These are phyloP conservation scores for Isabelozyma gotoi DNA, from an alignment of 805 yeast genomes.

Conservation along the genomic window DNA sequence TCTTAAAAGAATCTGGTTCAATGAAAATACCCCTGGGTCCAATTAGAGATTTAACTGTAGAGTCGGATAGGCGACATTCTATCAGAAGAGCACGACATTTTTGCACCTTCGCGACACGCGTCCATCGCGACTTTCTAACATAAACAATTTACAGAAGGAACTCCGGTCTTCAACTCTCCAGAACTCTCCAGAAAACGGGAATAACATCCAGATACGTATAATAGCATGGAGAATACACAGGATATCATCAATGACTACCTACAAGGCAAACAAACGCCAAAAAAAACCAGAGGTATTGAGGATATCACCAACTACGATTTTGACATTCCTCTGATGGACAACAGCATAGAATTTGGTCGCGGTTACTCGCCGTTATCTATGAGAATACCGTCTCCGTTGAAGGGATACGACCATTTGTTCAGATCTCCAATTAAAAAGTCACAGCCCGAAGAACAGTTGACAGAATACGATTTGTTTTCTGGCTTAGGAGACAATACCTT, in stretches of 20 bases:
- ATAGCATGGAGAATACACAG: constrained; percentile 1
- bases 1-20: no score
- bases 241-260: constrained; percentile 1
- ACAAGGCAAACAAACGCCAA: not conserved
- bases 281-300: not conserved
- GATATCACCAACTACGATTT: not conserved
- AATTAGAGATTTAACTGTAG: no score
- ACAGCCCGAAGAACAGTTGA: not conserved
- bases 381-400: constrained; percentile 1
- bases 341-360: not conserved
- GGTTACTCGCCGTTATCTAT: not conserved
- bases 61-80: no score
- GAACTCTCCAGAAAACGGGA: not conserved
- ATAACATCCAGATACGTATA: not conserved
- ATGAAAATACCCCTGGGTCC: no score
- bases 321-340: not conserved
- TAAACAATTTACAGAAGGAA: no score
- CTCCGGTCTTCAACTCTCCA: no score
- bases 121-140: not conserved
- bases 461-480: not conserved
- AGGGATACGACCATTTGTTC: not conserved
- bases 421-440: not conserved
- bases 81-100: not conserved
- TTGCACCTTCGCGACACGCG: not conserved
- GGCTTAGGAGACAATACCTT: not conserved